Base-by-base conservation (phyloP, 352 stramenopile species). In the Blastocystis sp. region DNA sequence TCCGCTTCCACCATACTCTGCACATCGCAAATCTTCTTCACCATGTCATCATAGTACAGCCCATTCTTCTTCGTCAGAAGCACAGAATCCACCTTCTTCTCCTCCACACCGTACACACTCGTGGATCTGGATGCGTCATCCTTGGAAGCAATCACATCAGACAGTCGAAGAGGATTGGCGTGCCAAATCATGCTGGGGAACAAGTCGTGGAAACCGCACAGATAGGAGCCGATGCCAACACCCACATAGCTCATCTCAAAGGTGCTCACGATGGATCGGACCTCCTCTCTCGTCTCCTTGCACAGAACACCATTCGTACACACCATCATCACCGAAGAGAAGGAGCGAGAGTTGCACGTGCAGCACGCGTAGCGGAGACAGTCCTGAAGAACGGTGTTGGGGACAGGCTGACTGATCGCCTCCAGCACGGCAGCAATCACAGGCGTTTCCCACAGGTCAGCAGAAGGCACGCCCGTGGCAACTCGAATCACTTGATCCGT, bases 141-240 rank as follows among this genome's bases (percentile, higher is more conserved):
- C 28, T 34, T 34, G 28, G 28, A 34, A 34, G 28, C 28, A 34
- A 34, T 34, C 28, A 34, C 28, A 34, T 69, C 62, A 17, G 21
- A 21, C 14, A 66, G 2, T 34, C 40, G 28, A 34, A 40, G 61
- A 0, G 67, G 67, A 66, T 77, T 56, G 23, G 67, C 40, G 28
- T n/a, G 40, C 67, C 67, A 77, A n/a, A 77, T 67, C 40, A 77
- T 67, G 7, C 23, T 7, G 28, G 67, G 67, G 9, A 67, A 77
- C 52, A 65, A 2, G 40, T 77, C 67, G 28, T 66, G 28, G 14
- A 67, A 77, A 40, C 52, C 52, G 40, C 40, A 61, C 40, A 77
- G 1, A 77, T 67, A 67, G 14, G n/a, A 61, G 5, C 67, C 67
- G 10, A 77, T 77, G 5, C 67, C 67, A 77, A 77, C 28, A 77